Evolutionary conservation across 2,329 filamentous ascomycete genomes (phyloP).

Genomic region (Cordyceps fumosorosea): DNA sequence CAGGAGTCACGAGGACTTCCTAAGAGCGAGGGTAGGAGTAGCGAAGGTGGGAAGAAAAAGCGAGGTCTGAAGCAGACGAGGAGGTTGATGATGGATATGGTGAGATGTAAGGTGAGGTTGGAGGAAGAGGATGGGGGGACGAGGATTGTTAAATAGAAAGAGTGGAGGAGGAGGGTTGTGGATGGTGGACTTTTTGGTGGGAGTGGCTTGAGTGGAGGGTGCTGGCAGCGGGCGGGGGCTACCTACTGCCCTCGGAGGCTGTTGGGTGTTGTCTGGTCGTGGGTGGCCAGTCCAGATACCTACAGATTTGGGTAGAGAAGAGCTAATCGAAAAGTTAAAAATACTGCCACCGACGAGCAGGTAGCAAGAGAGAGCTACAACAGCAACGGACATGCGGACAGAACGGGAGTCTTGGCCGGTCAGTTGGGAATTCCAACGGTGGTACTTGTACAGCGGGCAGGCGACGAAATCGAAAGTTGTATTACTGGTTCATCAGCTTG

Average conservation of each 20-base stretch:
- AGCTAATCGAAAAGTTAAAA: too few relatives aligned
- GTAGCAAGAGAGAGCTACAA: too few relatives aligned
- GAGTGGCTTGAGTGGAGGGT: background rate
- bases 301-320: too few relatives aligned
- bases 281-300: background rate
- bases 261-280: background rate
- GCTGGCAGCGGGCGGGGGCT: background rate
- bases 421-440: background rate
- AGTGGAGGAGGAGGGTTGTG: slow-evolving; percentile 2
- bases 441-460: background rate
- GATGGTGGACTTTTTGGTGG: background rate
- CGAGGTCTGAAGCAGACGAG: slow-evolving; percentile 32
- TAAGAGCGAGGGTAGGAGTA: slow-evolving; percentile 33
- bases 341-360: too few relatives aligned
- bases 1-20: slow-evolving; percentile 71
- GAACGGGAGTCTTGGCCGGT: background rate
- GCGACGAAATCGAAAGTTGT: background rate
- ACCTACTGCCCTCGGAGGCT: background rate
- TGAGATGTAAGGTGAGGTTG: slow-evolving; percentile 18
- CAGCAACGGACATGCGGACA: background rate
- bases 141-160: slow-evolving; percentile 12
- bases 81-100: slow-evolving; percentile 13
- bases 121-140: slow-evolving; percentile 14
- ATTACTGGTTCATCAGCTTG: background rate
- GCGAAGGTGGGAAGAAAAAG: slow-evolving; percentile 34